phyloP scores from a whole-genome alignment of 257 asterid genomes.

The Petrea volubilis region DNA sequence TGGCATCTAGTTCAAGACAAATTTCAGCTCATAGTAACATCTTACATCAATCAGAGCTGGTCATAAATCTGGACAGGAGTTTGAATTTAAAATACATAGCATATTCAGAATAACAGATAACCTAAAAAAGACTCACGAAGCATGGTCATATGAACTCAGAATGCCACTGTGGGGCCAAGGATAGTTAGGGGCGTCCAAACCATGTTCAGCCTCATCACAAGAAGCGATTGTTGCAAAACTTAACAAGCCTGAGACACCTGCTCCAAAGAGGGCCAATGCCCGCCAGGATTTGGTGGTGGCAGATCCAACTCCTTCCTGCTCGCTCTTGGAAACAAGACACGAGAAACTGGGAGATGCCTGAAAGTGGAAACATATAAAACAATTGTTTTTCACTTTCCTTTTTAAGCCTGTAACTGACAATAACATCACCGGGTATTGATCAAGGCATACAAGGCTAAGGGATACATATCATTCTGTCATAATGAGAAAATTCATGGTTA shows the following conservation, averaged over 20 bases:
- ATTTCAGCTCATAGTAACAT: neutral
- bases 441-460: neutral
- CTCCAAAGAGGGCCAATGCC: slow-evolving; percentile 33
- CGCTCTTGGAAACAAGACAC: slow-evolving; percentile 35
- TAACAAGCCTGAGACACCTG: slow-evolving; percentile 57
- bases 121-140: slow-evolving; percentile 46
- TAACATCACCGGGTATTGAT: neutral
- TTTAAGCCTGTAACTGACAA: slow-evolving; percentile 5
- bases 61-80: neutral
- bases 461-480: neutral
- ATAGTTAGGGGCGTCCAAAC: slow-evolving; percentile 49
- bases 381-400: neutral
- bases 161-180: slow-evolving; percentile 76
- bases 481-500: neutral
- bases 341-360: slow-evolving; percentile 45
- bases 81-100: neutral
- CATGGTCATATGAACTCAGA: slow-evolving; percentile 65
- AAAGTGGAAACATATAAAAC: neutral
- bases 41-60: neutral
- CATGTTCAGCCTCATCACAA: slow-evolving; percentile 73
- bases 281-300: slow-evolving; percentile 40
- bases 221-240: slow-evolving; percentile 56
- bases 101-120: neutral
- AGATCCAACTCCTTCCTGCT: slow-evolving; percentile 39
- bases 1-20: neutral